Conservation (phyloP, 169 alveolate species). For the Plasmodium vivax region DNA sequence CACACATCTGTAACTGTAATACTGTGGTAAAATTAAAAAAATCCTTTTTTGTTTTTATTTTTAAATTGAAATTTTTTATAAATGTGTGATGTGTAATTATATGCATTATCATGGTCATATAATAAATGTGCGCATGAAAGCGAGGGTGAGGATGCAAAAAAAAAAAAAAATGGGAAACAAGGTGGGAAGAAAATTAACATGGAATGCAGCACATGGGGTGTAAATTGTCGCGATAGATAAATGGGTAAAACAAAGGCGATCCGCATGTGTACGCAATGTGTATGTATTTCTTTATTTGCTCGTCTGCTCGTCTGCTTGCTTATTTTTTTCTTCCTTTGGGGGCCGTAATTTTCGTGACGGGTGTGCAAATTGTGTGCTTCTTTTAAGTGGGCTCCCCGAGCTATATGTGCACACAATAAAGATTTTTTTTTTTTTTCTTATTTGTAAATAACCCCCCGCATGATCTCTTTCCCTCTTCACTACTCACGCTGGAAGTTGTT, state of each 20-base stretch:
- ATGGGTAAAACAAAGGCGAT: background rate
- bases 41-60: background rate
- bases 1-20: background rate
- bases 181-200: background rate
- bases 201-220: background rate
- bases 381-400: background rate
- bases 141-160: background rate
- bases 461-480: background rate
- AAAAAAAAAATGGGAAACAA: background rate
- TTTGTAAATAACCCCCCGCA: background rate
- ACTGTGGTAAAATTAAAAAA: background rate
- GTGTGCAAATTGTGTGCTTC: background rate
- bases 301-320: background rate
- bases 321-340: background rate
- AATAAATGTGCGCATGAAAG: background rate
- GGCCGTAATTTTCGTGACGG: background rate
- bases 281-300: background rate
- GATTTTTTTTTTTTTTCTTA: background rate
- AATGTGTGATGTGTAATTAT: background rate
- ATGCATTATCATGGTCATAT: constrained; percentile 8
- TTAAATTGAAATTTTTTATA: background rate
- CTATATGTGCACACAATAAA: background rate
- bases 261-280: background rate
- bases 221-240: background rate
- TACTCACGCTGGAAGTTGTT: background rate